Base-by-base conservation (phyloP, 75 land plant species). In the Larix kaempferi region DNA sequence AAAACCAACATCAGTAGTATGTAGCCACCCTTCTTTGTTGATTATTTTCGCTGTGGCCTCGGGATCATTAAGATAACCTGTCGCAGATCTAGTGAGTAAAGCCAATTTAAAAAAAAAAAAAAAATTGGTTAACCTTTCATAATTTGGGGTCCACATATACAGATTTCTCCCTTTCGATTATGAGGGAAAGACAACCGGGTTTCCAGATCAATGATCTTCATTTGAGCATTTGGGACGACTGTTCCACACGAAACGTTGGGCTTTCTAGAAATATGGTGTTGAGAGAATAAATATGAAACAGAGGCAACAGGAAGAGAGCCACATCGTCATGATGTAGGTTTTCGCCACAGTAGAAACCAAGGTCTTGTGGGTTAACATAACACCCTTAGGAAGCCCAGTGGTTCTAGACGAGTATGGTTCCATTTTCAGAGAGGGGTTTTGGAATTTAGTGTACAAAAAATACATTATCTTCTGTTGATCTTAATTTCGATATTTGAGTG, bases 241-340 rank as follows among this genome's bases (percentile, higher is more conserved):
- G 93, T 90, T 0, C 95, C 95, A 73, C 95, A 92, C 11, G 93
- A 79, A n/a, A n/a, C n/a, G 2, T 92, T 92, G 8, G 92, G 79
- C 75, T 93, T 93, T 3, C 84, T 77, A 54, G 77, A 73, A 10
- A 84, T n/a, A n/a, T n/a, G n/a, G n/a, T n/a, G n/a, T n/a, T n/a
- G n/a, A n/a, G n/a, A n/a, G n/a, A n/a, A n/a, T n/a, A n/a, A n/a
- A n/a, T n/a, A n/a, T n/a, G n/a, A n/a, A n/a, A n/a, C n/a, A n/a
- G n/a, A n/a, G n/a, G n/a, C n/a, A n/a, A n/a, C n/a, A n/a, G n/a
- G n/a, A n/a, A n/a, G n/a, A n/a, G n/a, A n/a, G n/a, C n/a, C n/a
- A n/a, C n/a, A n/a, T n/a, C n/a, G n/a, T n/a, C n/a, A n/a, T n/a
- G n/a, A n/a, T n/a, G n/a, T n/a, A n/a, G n/a, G n/a, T n/a, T n/a